phyloP scores from a whole-genome alignment of 1,139 yeast genomes.

The Nakaseomyces uthaithaninus region DNA sequence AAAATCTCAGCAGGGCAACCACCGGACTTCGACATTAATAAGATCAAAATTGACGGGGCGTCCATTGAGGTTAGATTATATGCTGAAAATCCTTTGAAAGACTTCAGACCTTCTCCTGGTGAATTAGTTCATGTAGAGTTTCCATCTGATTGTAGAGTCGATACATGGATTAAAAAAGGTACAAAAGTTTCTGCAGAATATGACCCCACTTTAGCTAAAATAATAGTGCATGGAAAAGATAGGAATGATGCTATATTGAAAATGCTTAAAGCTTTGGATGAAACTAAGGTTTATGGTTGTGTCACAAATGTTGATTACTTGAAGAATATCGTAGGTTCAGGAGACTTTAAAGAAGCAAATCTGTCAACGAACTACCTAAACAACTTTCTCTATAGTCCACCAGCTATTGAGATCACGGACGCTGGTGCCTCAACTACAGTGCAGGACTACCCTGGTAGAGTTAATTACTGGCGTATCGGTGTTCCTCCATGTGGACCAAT shows the following conservation, averaged over 20 bases:
- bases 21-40: conserved; percentile 55
- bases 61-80: conserved; percentile 94
- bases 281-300: conserved; percentile 83
- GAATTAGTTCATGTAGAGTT: conserved; percentile 76
- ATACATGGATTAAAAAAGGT: conserved; percentile 89
- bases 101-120: conserved; percentile 93
- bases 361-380: conserved; percentile 86
- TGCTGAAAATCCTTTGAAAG: conserved; percentile 94
- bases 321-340: conserved; percentile 72
- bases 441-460: conserved; percentile 93
- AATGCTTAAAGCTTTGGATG: conserved; percentile 71
- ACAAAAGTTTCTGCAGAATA: conserved; percentile 86
- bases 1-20: conserved; percentile 82
- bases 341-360: conserved; percentile 73
- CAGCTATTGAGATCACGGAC: conserved; percentile 70
- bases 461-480: conserved; percentile 83
- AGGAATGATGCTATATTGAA: conserved; percentile 75
- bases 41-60: conserved; percentile 64
- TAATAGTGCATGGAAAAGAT: conserved; percentile 86
- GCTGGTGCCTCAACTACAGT: conserved; percentile 96
- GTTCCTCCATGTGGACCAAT: conserved; percentile 99
- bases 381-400: conserved; percentile 68
- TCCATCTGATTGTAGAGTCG: conserved; percentile 87
- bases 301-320: conserved; percentile 84
- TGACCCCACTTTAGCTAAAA: conserved; percentile 94